Evolutionary conservation across 2,329 filamentous ascomycete genomes (phyloP), one percentile per base, ranked within the genome.

Genomic region (Colletotrichum gloeosporioides): DNA sequence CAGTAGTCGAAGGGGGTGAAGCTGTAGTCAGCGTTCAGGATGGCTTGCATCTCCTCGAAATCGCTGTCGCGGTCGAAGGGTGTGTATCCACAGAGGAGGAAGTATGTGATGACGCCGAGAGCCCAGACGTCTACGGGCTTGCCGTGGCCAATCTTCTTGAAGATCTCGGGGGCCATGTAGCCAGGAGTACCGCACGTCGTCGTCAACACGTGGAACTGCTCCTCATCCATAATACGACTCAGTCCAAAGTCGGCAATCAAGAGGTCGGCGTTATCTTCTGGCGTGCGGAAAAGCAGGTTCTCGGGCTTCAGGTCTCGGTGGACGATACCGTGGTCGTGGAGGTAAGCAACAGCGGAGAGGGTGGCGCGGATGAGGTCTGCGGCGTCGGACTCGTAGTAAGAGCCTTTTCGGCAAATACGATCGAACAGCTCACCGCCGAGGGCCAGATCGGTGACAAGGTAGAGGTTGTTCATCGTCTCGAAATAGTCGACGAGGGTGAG

Each of bases 111-210:
- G 59, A 99, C 97, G 63, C 97, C 97, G 78, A 99, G 95, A 49
- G 97, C 97, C 97, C 97, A 99, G 78, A 99, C 93, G 84, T 99
- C 97, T 69, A 99, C 97, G 80, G 97, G 96, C 86, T 99, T 99
- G 78, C 97, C 97, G 84, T 99, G 97, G 31, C 97, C 97, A 9
- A 94, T 96, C 89, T 99, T 99, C 86, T 98, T 98, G 88, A 99
- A 99, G 82, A 99, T 99, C 85, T 99, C 97, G 27, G 97, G 97
- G 3, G 97, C 97, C 97, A 99, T 99, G 86, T 99, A 99, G 65
- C 97, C 97, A 5, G 97, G 97, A 2, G 97, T 99, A 76, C 97
- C 97, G 84, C 97, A 99, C 2, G 97, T 99, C 1, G 97, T 99
- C 13, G 97, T 99, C 78, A 99, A 88, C 34, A 99, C 96, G 83